Evolutionary conservation across 805 yeast species (phyloP).

Genomic region (Kuraishia cidri): DNA sequence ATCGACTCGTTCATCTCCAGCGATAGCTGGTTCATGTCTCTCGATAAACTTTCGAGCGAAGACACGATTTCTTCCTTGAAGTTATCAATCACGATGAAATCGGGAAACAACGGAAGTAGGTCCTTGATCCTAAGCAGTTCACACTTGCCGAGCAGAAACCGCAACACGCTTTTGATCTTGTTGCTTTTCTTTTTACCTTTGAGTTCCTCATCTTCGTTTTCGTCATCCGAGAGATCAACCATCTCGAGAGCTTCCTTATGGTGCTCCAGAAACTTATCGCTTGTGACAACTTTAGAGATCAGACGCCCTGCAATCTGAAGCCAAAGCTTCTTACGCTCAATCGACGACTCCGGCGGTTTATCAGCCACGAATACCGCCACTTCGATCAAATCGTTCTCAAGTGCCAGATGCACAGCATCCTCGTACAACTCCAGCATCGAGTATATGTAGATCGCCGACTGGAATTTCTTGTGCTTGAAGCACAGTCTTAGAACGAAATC

Average conservation of each 20-base stretch:
- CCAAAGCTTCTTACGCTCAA: slow-evolving; percentile 64
- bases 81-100: slow-evolving; percentile 70
- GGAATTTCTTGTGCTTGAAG: slow-evolving; percentile 43
- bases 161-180: slow-evolving; percentile 21
- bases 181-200: slow-evolving; percentile 20
- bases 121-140: slow-evolving; percentile 65
- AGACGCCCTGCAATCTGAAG: slow-evolving; percentile 49
- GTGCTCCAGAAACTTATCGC: slow-evolving; percentile 15
- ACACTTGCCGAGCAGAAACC: slow-evolving; percentile 31
- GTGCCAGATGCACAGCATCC: slow-evolving; percentile 72
- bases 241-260: slow-evolving; percentile 9
- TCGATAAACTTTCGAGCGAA: slow-evolving; percentile 69
- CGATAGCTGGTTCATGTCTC: slow-evolving; percentile 54
- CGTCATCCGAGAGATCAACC: too few species aligned
- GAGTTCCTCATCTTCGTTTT: slow-evolving; percentile 5
- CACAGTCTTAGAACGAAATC: slow-evolving; percentile 74
- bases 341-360: slow-evolving; percentile 22
- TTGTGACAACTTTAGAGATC: slow-evolving; percentile 20
- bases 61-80: slow-evolving; percentile 77
- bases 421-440: slow-evolving; percentile 62
- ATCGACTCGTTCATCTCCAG: slow-evolving; percentile 72
- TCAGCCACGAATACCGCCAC: slow-evolving; percentile 49
- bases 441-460: slow-evolving; percentile 67
- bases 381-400: slow-evolving; percentile 49
- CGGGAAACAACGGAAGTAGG: slow-evolving; percentile 76